These are phyloP conservation scores for Russula olivacea DNA, from an alignment of 768 basidiomycete genomes.

Conservation along the genomic window DNA sequence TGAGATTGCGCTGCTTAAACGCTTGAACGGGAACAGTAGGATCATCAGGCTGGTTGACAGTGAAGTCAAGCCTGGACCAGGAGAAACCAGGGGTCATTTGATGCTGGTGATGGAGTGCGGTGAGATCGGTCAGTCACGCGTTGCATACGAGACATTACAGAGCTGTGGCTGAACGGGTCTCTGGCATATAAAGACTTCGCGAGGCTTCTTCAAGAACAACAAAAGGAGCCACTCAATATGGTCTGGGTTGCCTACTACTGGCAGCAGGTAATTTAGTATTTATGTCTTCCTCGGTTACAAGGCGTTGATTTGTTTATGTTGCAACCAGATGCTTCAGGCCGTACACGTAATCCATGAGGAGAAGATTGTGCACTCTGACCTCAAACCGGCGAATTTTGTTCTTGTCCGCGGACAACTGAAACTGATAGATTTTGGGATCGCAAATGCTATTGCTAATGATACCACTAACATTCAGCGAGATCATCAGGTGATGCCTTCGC, in stretches of 20 bases:
- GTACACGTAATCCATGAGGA: constrained; percentile 98
- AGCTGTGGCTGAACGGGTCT: neutral
- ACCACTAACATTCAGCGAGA: constrained; percentile 98
- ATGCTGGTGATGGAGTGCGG: constrained; percentile 96
- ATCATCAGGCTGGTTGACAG: constrained; percentile 91
- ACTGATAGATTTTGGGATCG: constrained; percentile 99
- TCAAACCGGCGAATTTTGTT: constrained; percentile 98
- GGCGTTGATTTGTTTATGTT: neutral
- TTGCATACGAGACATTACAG: neutral
- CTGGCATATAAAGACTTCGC: constrained; percentile 54
- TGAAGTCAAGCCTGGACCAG: constrained; percentile 70
- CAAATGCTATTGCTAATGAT: constrained; percentile 96
- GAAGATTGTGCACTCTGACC: constrained; percentile 97
- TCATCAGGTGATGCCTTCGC: constrained; percentile 60
- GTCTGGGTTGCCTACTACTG: constrained; percentile 94
- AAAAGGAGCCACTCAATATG: constrained; percentile 81
- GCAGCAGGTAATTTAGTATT: constrained; percentile 70
- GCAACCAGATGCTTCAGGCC: constrained; percentile 88
- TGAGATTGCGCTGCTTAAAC: constrained; percentile 87
- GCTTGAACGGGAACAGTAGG: constrained; percentile 88
- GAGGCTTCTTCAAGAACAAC: constrained; percentile 73
- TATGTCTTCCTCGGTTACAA: neutral
- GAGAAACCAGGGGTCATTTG: constrained; percentile 66
- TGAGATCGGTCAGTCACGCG: constrained; percentile 50
- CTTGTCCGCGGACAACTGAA: constrained; percentile 92